These are phyloP conservation scores for Arthroderma uncinatum DNA, from an alignment of 2,329 filamentous ascomycete species.

Conservation along the genomic window DNA sequence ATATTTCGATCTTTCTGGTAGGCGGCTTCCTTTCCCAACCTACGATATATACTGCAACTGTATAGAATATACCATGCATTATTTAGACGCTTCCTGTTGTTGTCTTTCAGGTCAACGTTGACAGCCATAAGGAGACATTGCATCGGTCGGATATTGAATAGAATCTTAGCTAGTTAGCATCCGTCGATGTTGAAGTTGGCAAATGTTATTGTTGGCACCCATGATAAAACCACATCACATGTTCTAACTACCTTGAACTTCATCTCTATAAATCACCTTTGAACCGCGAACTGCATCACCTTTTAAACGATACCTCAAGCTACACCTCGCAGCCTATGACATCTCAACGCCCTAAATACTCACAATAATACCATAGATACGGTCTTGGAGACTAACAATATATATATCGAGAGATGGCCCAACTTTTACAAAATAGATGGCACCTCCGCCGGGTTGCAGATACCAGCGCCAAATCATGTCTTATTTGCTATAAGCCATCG, in stretches of 20 bases:
- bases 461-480: constrained; percentile 69
- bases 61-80: not conserved
- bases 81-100: not conserved
- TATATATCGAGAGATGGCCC: constrained; percentile 6
- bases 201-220: no score
- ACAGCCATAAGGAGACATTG: not conserved
- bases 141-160: not conserved
- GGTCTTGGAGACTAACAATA: not conserved
- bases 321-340: no score
- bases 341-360: not conserved
- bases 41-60: not conserved
- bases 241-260: not conserved
- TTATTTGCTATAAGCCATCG: constrained; percentile 82
- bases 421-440: constrained; percentile 60
- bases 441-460: constrained; percentile 80
- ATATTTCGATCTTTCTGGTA: not conserved
- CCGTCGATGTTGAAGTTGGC: no score
- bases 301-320: not conserved
- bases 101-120: not conserved
- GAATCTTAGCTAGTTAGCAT: not conserved
- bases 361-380: not conserved
- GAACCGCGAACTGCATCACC: not conserved
- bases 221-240: not conserved
- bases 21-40: not conserved
- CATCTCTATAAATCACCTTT: not conserved